phyloP scores from a whole-genome alignment of 805 yeast genomes.

The Spathaspora sp. region DNA sequence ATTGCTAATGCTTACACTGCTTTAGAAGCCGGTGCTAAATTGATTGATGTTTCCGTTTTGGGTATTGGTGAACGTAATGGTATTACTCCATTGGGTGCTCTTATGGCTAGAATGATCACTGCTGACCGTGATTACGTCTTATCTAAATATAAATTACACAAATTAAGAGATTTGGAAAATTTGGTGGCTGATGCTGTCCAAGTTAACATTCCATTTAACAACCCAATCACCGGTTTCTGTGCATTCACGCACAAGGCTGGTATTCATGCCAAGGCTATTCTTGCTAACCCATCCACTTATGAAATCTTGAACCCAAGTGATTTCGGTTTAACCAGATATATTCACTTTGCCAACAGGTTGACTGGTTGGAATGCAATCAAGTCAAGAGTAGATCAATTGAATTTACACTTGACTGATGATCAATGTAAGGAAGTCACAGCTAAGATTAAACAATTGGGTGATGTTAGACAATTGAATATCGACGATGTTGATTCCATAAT shows the following conservation, averaged over 20 bases:
- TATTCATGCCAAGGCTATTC: conserved; percentile 59
- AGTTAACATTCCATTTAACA: conserved; percentile 58
- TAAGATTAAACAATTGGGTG: conserved; percentile 56
- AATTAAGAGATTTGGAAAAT: conserved; percentile 55
- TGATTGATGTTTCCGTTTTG: conserved; percentile 54
- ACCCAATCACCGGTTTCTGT: conserved; percentile 63
- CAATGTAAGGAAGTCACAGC: conserved; percentile 54
- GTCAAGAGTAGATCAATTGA: conserved; percentile 58
- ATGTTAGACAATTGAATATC: conserved; percentile 55
- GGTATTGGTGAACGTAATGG: conserved; percentile 67
- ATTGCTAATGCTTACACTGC: conserved; percentile 63
- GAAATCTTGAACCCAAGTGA: conserved; percentile 57
- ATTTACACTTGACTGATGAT: conserved; percentile 51
- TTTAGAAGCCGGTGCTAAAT: conserved; percentile 59
- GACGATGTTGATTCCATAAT: conserved; percentile 61
- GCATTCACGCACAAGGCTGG: conserved; percentile 66
- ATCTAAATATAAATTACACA: conserved; percentile 53
- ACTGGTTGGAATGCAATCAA: conserved; percentile 66
- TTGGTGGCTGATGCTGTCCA: conserved; percentile 57
- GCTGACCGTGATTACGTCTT: conserved; percentile 57
- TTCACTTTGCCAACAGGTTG: conserved; percentile 57
- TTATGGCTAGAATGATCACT: conserved; percentile 62
- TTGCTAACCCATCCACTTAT: conserved; percentile 62
- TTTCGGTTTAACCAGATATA: conserved; percentile 59
- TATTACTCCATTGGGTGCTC: conserved; percentile 58